Percentiles rank a stretch among this genome's conserved stretches.
These are phyloP conservation scores for Boehmeria nivea DNA, from an alignment of 306 rosid genomes.

Conservation along the genomic window DNA sequence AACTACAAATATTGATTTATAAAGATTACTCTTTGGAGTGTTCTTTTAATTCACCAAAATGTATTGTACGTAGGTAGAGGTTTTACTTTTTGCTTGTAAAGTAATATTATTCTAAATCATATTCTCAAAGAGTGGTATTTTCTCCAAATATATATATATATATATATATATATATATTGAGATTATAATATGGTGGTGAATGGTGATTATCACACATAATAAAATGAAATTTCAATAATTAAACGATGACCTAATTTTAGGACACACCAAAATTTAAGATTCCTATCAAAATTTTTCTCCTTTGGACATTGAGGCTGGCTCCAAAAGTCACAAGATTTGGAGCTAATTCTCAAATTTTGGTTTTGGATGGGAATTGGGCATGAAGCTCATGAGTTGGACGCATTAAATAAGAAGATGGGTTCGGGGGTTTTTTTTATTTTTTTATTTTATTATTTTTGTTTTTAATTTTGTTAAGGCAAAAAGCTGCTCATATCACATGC, in stretches of 20 bases:
- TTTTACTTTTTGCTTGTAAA: too few relatives aligned
- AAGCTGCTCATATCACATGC: conserved; percentile 63
- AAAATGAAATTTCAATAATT: neutral
- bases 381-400: conserved; percentile 22
- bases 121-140: too few relatives aligned
- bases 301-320: conserved; percentile 8
- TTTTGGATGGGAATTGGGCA: too few relatives aligned
- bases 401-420: conserved; percentile 26
- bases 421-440: neutral
- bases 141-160: too few relatives aligned
- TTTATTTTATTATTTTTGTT: neutral
- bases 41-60: too few relatives aligned
- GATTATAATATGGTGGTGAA: neutral
- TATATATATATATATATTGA: too few relatives aligned
- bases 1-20: too few relatives aligned
- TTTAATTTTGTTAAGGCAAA: too few relatives aligned
- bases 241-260: neutral
- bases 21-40: too few relatives aligned
- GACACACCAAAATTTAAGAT: conserved; percentile 1
- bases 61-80: too few relatives aligned
- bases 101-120: too few relatives aligned
- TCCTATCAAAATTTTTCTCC: neutral
- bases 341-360: neutral
- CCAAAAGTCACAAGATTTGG: neutral
- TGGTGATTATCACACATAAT: neutral